Conservation (phyloP, 305 asterid species). For the Solanum hybrid region DNA sequence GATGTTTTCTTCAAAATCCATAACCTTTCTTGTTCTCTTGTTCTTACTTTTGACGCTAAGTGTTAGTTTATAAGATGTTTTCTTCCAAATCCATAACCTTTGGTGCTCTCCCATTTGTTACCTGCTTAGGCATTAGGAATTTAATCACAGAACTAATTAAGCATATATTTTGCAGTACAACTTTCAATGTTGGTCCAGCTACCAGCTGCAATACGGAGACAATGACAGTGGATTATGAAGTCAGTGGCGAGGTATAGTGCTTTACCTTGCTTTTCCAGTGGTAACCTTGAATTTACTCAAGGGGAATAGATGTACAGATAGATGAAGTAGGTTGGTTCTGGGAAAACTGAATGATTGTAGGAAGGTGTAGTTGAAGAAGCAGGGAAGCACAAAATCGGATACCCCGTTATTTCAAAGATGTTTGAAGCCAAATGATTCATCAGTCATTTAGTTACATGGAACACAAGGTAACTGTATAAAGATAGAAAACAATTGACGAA, state of each 20-base stretch:
- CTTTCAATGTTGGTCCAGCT: conserved; percentile 64
- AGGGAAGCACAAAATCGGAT: not conserved
- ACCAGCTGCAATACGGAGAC: conserved; percentile 33
- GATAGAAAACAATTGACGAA: not conserved
- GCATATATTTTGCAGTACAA: conserved; percentile 45
- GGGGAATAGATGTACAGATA: not conserved
- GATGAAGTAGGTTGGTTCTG: not conserved
- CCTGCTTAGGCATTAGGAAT: not conserved
- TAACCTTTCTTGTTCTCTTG: not conserved
- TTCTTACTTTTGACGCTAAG: not conserved
- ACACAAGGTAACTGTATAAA: not conserved
- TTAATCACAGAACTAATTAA: not conserved
- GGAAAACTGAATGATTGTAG: not conserved
- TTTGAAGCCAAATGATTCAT: not conserved
- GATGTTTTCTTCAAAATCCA: not conserved
- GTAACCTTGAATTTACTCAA: not conserved
- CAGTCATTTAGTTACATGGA: not conserved
- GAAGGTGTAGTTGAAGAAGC: not conserved
- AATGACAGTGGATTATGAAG: conserved; percentile 50
- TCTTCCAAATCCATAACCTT: not conserved
- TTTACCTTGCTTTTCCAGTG: not conserved
- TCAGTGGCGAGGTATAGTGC: conserved; percentile 73
- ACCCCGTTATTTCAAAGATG: not conserved
- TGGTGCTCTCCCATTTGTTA: not conserved
- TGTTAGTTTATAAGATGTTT: not conserved